Base-by-base conservation (phyloP, 2,329 filamentous ascomycete genomes). In the Aureobasidium lini region DNA sequence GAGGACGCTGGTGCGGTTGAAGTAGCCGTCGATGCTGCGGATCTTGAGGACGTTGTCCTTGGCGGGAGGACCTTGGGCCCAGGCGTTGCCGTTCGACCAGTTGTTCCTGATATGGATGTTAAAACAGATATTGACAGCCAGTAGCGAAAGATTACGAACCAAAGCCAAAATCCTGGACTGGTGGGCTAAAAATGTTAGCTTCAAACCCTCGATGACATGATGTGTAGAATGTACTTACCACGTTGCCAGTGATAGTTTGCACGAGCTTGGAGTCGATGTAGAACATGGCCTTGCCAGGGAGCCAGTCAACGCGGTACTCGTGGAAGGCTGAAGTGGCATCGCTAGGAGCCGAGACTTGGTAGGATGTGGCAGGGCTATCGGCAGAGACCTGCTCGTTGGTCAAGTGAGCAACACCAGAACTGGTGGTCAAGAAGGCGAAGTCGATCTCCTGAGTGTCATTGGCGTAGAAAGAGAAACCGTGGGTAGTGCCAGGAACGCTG, bases 401-500 rank as follows among this genome's bases (percentile, higher is more conserved):
- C 67, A 91, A 89, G 39, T 61, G 56, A 29, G 52, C 39, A 10
- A 59, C 28, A 31, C 29, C 10, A 4, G 43, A 29, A 43, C 56
- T 49, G 8, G 57, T 36, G 28, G 60, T 61, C 32, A 61, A 16
- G 43, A 61, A 61, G 64, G 92, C 89, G 73, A 92, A 85, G 69
- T 92, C 88, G 65, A 92, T 90, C 67, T 92, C 88, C 68, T 89
- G 85, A 1, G 86, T 87, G 70, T 92, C 84, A 70, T 90, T 89
- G 73, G 83, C 83, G 71, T 89, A 91, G 87, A 87, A 92, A 72
- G 90, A 91, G 73, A 92, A 90, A 8, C 88, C 87, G 32, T 82
- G 84, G 69, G 88, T 91, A 1, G 89, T 92, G 23, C 88, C 88
- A 2, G 77, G 73, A 8, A 81, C 74, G 40, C 73, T 72, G 0